Conservation (phyloP, 257 asterid genomes). For the Ehretia macrophylla region DNA sequence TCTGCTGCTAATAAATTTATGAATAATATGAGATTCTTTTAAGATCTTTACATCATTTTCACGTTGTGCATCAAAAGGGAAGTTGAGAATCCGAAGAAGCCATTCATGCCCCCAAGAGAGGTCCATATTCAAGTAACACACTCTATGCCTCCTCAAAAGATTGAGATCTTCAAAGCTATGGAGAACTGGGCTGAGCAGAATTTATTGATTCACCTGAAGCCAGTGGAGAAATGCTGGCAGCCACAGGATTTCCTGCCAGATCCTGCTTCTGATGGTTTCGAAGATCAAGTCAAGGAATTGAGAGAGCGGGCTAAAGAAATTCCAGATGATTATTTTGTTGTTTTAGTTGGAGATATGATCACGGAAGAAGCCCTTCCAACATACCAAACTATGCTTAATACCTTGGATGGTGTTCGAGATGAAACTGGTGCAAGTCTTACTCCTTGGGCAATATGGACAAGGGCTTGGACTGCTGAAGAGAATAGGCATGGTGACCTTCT, state of each 20-base stretch:
- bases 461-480: constrained; percentile 94
- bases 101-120: constrained; percentile 58
- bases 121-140: constrained; percentile 75
- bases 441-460: constrained; percentile 81
- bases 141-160: constrained; percentile 71
- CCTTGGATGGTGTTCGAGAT: constrained; percentile 79
- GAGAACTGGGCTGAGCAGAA: constrained; percentile 72
- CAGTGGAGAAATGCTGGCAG: constrained; percentile 86
- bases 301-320: constrained; percentile 68
- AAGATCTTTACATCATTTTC: neutral
- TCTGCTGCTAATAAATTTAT: neutral
- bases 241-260: constrained; percentile 87
- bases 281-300: constrained; percentile 62
- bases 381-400: constrained; percentile 78
- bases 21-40: neutral
- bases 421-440: constrained; percentile 87
- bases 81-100: constrained; percentile 47
- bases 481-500: constrained; percentile 87
- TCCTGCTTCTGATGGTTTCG: constrained; percentile 72
- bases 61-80: constrained; percentile 23
- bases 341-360: constrained; percentile 79
- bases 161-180: constrained; percentile 64
- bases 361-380: constrained; percentile 93
- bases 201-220: constrained; percentile 59
- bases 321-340: constrained; percentile 78